These are phyloP conservation scores for Vigna radiata DNA, from an alignment of 306 rosid genomes.

Conservation along the genomic window DNA sequence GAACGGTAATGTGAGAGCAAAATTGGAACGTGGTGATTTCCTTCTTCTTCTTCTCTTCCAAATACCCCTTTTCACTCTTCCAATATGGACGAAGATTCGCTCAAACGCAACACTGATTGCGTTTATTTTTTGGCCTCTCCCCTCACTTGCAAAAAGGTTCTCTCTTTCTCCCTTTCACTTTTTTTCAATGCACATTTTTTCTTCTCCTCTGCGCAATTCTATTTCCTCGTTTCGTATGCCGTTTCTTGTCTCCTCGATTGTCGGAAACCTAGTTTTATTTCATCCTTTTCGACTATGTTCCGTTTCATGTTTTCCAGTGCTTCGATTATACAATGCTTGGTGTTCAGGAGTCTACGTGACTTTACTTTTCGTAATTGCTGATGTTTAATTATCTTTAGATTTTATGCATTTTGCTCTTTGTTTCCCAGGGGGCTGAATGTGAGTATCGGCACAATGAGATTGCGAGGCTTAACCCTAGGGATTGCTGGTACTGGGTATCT, in stretches of 20 bases:
- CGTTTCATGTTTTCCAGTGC: neutral
- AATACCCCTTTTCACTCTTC: neutral
- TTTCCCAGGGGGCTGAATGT: slow-evolving; percentile 79
- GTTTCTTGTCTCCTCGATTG: slow-evolving; percentile 42
- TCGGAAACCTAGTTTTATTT: slow-evolving; percentile 19
- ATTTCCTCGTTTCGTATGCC: neutral
- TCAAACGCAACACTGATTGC: slow-evolving; percentile 80
- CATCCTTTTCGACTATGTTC: neutral
- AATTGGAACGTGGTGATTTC: slow-evolving; percentile 41
- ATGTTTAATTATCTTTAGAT: slow-evolving; percentile 22
- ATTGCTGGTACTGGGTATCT: slow-evolving; percentile 90
- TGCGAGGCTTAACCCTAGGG: slow-evolving; percentile 89
- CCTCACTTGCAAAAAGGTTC: slow-evolving; percentile 91
- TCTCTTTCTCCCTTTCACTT: neutral
- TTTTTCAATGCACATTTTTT: neutral
- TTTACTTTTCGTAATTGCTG: neutral
- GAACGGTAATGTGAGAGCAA: neutral
- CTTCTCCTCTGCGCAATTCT: no score
- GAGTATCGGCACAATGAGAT: slow-evolving; percentile 88
- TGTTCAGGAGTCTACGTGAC: slow-evolving; percentile 1
- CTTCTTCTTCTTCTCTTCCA: slow-evolving; percentile 34
- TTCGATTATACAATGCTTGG: slow-evolving; percentile 29
- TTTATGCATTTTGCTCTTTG: slow-evolving; percentile 5
- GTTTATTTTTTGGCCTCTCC: slow-evolving; percentile 91
- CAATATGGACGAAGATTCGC: slow-evolving; percentile 71